Conservation (phyloP, 2,329 filamentous ascomycete genomes). For the Nannizzia gypsea region DNA sequence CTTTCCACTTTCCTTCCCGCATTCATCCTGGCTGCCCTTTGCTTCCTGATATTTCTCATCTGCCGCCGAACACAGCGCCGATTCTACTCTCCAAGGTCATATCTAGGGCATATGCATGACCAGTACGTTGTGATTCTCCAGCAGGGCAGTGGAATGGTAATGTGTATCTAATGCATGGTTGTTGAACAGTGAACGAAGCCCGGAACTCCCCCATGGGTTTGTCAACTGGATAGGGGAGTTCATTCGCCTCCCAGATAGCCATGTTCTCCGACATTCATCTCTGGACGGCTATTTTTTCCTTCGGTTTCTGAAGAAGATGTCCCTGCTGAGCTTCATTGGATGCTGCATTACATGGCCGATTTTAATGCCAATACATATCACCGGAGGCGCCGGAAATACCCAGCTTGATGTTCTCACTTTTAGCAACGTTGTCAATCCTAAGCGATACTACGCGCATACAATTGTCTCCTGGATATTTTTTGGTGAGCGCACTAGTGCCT, state of each 20-base stretch:
- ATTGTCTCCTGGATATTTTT: constrained; percentile 69
- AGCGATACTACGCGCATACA: constrained; percentile 67
- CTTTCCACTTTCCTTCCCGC: constrained; percentile 40
- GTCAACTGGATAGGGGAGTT: constrained; percentile 46
- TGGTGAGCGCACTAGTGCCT: constrained; percentile 31
- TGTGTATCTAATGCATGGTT: not conserved
- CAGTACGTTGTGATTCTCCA: constrained; percentile 21
- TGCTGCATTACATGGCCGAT: constrained; percentile 78
- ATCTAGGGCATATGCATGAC: constrained; percentile 32
- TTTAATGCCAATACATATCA: constrained; percentile 75
- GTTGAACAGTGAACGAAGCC: constrained; percentile 34
- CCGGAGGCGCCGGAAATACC: constrained; percentile 54
- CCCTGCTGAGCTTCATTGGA: constrained; percentile 68
- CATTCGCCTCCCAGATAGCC: constrained; percentile 52
- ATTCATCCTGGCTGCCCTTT: constrained; percentile 33
- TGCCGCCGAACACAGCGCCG: constrained; percentile 35
- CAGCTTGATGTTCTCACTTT: constrained; percentile 72
- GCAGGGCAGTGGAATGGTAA: not conserved
- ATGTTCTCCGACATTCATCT: constrained; percentile 80
- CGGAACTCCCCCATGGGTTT: constrained; percentile 36
- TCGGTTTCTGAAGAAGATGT: constrained; percentile 69
- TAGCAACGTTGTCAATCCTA: constrained; percentile 55
- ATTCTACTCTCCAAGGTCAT: constrained; percentile 36
- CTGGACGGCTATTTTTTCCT: constrained; percentile 88
- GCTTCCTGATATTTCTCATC: constrained; percentile 36